Evolutionary conservation across 257 asterid genomes (phyloP).

Genomic region (Plantago elongata): DNA sequence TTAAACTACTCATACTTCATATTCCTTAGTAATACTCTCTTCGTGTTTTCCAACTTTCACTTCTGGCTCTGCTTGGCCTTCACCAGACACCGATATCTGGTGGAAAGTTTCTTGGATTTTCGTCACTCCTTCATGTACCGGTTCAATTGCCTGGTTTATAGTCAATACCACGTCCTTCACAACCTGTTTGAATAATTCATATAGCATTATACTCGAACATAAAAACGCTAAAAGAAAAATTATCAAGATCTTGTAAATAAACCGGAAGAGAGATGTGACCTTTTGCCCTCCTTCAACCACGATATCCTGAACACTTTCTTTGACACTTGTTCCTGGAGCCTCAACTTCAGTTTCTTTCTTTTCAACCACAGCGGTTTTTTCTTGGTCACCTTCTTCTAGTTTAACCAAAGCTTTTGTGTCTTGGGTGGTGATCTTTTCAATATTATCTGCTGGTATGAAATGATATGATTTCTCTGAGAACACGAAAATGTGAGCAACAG

Average conservation of each 20-base stretch:
- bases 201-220: not conserved
- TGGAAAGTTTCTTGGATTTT: constrained; percentile 87
- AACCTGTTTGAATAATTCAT: constrained; percentile 37
- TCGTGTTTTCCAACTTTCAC: constrained; percentile 44
- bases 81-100: constrained; percentile 44
- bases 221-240: not conserved
- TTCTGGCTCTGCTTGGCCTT: constrained; percentile 37
- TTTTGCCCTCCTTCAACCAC: constrained; percentile 93
- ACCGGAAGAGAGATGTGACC: constrained; percentile 27
- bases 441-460: constrained; percentile 38
- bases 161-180: constrained; percentile 89
- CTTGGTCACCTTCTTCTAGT: constrained; percentile 44
- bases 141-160: constrained; percentile 89
- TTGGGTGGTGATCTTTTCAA: constrained; percentile 39
- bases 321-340: constrained; percentile 83
- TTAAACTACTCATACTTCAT: too few species aligned
- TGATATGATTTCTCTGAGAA: constrained; percentile 80
- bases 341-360: constrained; percentile 61
- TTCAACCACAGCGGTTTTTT: constrained; percentile 49
- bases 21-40: constrained; percentile 18
- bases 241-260: not conserved
- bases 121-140: constrained; percentile 86
- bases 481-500: constrained; percentile 82
- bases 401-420: constrained; percentile 43
- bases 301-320: constrained; percentile 87